Evolutionary conservation across 495 filamentous ascomycete genomes (phyloP).

Genomic region (Tirmania nivea): DNA sequence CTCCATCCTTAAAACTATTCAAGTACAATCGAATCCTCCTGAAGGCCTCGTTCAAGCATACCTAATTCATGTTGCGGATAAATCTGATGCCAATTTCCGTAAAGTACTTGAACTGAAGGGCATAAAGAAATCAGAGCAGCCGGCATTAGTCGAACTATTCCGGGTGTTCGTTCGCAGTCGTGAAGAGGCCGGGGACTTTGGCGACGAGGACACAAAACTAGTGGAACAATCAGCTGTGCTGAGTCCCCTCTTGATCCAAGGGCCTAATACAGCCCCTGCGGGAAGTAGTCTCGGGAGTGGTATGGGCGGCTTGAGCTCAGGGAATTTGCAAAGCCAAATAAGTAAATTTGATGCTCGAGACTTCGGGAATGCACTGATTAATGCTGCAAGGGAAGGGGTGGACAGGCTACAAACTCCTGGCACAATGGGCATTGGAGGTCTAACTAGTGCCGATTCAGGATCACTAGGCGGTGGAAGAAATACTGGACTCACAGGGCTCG

Average conservation of each 20-base stretch:
- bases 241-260: background rate
- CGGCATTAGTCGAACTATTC: slow-evolving; percentile 70
- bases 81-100: slow-evolving; percentile 80
- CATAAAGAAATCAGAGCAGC: slow-evolving; percentile 62
- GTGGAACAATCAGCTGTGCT: background rate
- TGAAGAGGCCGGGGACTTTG: slow-evolving; percentile 23
- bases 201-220: slow-evolving; percentile 20
- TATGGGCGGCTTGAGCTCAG: background rate
- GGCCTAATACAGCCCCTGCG: background rate
- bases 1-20: slow-evolving; percentile 48
- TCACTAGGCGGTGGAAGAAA: background rate
- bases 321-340: background rate
- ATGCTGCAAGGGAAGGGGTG: background rate
- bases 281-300: background rate
- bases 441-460: background rate
- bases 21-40: slow-evolving; percentile 73
- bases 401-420: background rate
- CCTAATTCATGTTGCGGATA: slow-evolving; percentile 78
- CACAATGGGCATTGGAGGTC: background rate
- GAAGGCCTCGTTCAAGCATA: slow-evolving; percentile 95
- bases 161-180: slow-evolving; percentile 50
- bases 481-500: background rate
- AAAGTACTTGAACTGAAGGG: slow-evolving; percentile 91
- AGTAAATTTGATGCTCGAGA: background rate
- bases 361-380: background rate